Conservation (phyloP, 2,329 filamentous ascomycete genomes). For the Pezicula carpinea region DNA sequence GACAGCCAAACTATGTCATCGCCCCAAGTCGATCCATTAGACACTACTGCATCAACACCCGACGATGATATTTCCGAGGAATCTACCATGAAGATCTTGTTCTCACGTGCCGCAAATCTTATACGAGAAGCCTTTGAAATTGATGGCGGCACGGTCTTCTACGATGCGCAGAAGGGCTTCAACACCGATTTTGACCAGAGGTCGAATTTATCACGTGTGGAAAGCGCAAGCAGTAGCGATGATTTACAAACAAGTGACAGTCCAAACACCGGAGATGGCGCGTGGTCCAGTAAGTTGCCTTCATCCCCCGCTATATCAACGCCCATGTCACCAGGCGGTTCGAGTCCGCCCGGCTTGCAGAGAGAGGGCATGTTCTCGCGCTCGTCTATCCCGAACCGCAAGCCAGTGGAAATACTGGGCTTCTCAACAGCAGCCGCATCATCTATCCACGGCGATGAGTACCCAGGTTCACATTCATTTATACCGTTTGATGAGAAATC, state of each 20-base stretch:
- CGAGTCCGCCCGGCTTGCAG: background rate
- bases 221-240: constrained; percentile 15
- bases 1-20: constrained; percentile 10
- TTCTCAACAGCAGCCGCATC: constrained; percentile 26
- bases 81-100: constrained; percentile 21
- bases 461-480: constrained; percentile 21
- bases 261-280: background rate
- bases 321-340: background rate
- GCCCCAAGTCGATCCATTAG: constrained; percentile 7
- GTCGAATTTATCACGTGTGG: background rate
- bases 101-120: constrained; percentile 28
- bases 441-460: constrained; percentile 25
- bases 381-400: constrained; percentile 12
- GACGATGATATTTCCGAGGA: constrained; percentile 19
- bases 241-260: constrained; percentile 1
- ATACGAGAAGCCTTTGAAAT: constrained; percentile 30
- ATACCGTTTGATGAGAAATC: constrained; percentile 24
- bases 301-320: constrained; percentile 3
- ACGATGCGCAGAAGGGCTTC: constrained; percentile 27
- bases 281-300: constrained; percentile 1
- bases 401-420: constrained; percentile 23
- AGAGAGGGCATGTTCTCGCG: constrained; percentile 12
- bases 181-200: constrained; percentile 10
- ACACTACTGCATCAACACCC: constrained; percentile 7
- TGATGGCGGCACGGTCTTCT: constrained; percentile 28